Evolutionary conservation across 208 protist genomes (phyloP).

Genomic region (Trypanosoma caninum): DNA sequence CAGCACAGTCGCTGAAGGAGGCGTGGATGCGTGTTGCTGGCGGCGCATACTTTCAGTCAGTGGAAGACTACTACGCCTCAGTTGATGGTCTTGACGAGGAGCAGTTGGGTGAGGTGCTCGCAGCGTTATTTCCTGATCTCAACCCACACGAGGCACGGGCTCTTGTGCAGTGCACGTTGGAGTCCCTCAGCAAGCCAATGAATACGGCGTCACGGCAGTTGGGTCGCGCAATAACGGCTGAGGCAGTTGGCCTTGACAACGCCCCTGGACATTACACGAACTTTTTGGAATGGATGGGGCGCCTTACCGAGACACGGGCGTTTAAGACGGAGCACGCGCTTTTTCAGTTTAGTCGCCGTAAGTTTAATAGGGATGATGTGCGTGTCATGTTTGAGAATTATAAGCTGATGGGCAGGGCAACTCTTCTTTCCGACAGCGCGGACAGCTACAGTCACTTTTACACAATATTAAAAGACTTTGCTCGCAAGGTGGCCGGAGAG

Average conservation of each 20-base stretch:
- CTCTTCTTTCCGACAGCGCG: constrained; percentile 64
- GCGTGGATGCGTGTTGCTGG: constrained; percentile 87
- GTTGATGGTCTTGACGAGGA: constrained; percentile 84
- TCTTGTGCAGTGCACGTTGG: constrained; percentile 72
- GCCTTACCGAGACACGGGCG: constrained; percentile 79
- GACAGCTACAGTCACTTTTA: constrained; percentile 92
- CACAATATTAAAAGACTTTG: constrained; percentile 81
- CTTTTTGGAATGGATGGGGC: constrained; percentile 90
- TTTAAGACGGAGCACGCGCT: constrained; percentile 90
- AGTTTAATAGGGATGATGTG: constrained; percentile 87
- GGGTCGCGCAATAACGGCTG: constrained; percentile 78
- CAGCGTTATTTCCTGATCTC: constrained; percentile 72
- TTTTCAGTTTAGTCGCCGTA: constrained; percentile 84
- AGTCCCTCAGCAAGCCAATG: constrained; percentile 71
- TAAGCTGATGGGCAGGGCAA: constrained; percentile 80
- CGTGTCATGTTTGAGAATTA: constrained; percentile 91
- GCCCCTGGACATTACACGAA: constrained; percentile 89
- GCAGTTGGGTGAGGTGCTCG: constrained; percentile 83
- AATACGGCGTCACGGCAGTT: constrained; percentile 68
- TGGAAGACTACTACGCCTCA: constrained; percentile 83
- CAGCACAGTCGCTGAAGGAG: constrained; percentile 83
- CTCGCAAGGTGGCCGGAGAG: constrained; percentile 82
- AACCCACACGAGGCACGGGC: constrained; percentile 66
- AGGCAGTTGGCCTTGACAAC: constrained; percentile 83
- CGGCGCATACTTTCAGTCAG: constrained; percentile 71